Conservation (phyloP, 345 rosid species). For the Eucalyptus fibrosa region DNA sequence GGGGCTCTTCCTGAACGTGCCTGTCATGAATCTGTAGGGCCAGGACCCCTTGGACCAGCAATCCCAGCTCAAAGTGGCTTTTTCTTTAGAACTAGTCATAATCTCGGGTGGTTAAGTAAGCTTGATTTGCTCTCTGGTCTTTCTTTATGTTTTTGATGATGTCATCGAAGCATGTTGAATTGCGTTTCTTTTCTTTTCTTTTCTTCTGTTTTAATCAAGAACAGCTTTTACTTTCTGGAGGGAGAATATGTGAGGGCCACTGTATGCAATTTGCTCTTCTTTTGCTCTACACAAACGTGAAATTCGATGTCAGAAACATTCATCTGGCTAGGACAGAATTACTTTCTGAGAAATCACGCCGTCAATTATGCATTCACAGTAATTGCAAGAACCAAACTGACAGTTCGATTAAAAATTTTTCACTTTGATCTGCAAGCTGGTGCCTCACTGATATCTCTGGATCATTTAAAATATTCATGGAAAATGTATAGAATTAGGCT, state of each 20-base stretch:
- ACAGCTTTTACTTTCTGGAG: not conserved
- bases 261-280: not conserved
- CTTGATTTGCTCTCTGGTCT: not conserved
- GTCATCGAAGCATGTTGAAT: not conserved
- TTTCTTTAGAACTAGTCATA: not conserved
- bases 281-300: not conserved
- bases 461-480: not conserved
- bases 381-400: not conserved
- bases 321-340: not conserved
- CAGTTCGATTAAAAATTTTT: not conserved
- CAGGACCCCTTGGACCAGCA: not conserved
- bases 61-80: not conserved
- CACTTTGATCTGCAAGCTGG: not conserved
- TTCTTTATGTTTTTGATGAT: not conserved
- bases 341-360: not conserved
- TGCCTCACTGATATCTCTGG: not conserved
- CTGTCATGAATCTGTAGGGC: constrained; percentile 40
- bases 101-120: not conserved
- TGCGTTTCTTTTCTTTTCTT: not conserved
- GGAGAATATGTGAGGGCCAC: not conserved
- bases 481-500: not conserved
- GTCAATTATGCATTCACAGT: not conserved
- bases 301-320: not conserved
- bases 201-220: not conserved
- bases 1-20: constrained; percentile 39